Conservation (phyloP, 2,329 filamentous ascomycete species). For the Elsinoe ampelina region DNA sequence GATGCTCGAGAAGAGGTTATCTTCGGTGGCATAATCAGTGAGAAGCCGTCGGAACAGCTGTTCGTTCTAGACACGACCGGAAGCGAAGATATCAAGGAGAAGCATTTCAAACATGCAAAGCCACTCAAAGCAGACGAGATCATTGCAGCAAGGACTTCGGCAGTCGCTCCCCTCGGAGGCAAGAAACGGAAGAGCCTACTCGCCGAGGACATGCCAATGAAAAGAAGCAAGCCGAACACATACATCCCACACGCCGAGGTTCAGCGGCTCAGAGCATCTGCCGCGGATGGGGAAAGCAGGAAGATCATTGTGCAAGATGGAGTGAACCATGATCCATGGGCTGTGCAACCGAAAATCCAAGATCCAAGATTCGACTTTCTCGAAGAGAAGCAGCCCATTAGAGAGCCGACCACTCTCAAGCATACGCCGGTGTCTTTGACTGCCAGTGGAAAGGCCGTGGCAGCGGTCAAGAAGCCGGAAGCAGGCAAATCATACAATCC, state of each 20-base stretch:
- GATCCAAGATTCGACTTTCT: constrained; percentile 56
- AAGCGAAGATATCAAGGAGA: constrained; percentile 55
- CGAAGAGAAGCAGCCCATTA: constrained; percentile 50
- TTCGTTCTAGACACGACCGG: constrained; percentile 75
- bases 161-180: constrained; percentile 65
- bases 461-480: constrained; percentile 67
- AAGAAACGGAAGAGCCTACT: constrained; percentile 68
- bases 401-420: constrained; percentile 65
- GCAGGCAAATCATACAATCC: constrained; percentile 92
- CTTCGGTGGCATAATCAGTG: constrained; percentile 75
- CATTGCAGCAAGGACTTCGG: constrained; percentile 65
- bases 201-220: constrained; percentile 55
- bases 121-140: constrained; percentile 86
- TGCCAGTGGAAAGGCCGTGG: constrained; percentile 69
- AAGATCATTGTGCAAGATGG: constrained; percentile 41
- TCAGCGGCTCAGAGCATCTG: constrained; percentile 64
- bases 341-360: constrained; percentile 39
- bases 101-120: constrained; percentile 61
- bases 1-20: constrained; percentile 83
- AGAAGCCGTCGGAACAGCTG: constrained; percentile 73
- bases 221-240: constrained; percentile 68
- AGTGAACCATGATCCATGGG: constrained; percentile 71
- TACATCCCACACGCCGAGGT: constrained; percentile 74
- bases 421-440: constrained; percentile 70
- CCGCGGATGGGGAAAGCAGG: constrained; percentile 56